Percentiles rank a stretch among this genome's conserved stretches.
Evolutionary conservation across 495 filamentous ascomycete species (phyloP).

Genomic region (Lentithecium fluviatile): DNA sequence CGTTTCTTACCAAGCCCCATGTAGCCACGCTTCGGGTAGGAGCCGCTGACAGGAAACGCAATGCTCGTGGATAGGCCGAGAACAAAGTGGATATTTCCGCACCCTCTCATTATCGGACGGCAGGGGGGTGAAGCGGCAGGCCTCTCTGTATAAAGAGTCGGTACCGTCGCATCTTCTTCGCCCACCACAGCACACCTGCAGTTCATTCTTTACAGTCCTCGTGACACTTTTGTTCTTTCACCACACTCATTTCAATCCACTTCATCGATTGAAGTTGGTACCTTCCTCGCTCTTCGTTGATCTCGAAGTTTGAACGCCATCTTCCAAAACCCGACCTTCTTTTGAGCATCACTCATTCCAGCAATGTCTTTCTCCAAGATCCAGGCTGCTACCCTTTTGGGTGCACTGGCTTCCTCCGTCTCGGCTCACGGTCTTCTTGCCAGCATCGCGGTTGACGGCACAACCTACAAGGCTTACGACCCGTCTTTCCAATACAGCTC

Average conservation of each 20-base stretch:
- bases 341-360: neutral
- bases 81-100: no score
- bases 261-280: slow-evolving; percentile 33
- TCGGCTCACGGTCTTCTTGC: slow-evolving; percentile 31
- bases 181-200: no score
- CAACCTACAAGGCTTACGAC: slow-evolving; percentile 51
- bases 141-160: no score
- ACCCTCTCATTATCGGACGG: no score
- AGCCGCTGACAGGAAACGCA: no score
- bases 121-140: no score
- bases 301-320: slow-evolving; percentile 5
- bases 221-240: slow-evolving; percentile 25
- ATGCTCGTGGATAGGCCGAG: no score
- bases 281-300: slow-evolving; percentile 12
- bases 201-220: slow-evolving; percentile 7
- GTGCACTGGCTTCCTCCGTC: slow-evolving; percentile 15
- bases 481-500: slow-evolving; percentile 46
- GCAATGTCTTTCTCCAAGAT: slow-evolving; percentile 21
- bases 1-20: no score
- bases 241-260: neutral
- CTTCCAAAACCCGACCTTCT: neutral
- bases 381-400: no score
- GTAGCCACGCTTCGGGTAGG: no score
- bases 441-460: slow-evolving; percentile 29
- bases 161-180: no score